A percentile compares a stretch with the other conserved stretches of the same genome.
Conservation (phyloP, 2,329 filamentous ascomycete genomes). For the Botrytis byssoidea region DNA sequence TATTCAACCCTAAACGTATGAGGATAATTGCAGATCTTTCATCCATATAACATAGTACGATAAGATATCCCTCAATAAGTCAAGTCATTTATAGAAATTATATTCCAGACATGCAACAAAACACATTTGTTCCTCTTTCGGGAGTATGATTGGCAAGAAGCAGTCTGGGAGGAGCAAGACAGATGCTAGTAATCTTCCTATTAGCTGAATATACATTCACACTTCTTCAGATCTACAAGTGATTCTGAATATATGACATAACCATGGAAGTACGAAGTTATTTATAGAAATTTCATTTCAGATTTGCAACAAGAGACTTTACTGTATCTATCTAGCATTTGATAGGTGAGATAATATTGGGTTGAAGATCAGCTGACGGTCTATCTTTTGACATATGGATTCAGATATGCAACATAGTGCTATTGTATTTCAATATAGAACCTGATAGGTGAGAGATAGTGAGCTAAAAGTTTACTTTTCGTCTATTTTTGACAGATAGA, state of each 20-base stretch:
- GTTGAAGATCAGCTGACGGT: not conserved
- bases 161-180: too few relatives aligned
- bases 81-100: not conserved
- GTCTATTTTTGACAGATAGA: too few relatives aligned
- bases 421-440: too few relatives aligned
- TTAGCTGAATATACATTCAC: too few relatives aligned
- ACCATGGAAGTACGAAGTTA: too few relatives aligned
- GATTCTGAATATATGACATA: too few relatives aligned
- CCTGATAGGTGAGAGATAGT: not conserved
- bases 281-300: not conserved
- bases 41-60: too few relatives aligned
- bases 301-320: not conserved
- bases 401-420: not conserved
- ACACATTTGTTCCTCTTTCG: not conserved
- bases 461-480: too few relatives aligned
- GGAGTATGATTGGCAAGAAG: too few relatives aligned
- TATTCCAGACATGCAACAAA: not conserved
- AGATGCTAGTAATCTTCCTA: too few relatives aligned
- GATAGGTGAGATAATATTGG: not conserved
- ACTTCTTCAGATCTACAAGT: too few relatives aligned
- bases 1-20: not conserved
- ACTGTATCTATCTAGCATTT: not conserved
- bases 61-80: not conserved
- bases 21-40: rapidly evolving
- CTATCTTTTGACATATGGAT: not conserved